phyloP scores from a whole-genome alignment of 1,284 basidiomycete genomes.

The Sparassis latifolia region DNA sequence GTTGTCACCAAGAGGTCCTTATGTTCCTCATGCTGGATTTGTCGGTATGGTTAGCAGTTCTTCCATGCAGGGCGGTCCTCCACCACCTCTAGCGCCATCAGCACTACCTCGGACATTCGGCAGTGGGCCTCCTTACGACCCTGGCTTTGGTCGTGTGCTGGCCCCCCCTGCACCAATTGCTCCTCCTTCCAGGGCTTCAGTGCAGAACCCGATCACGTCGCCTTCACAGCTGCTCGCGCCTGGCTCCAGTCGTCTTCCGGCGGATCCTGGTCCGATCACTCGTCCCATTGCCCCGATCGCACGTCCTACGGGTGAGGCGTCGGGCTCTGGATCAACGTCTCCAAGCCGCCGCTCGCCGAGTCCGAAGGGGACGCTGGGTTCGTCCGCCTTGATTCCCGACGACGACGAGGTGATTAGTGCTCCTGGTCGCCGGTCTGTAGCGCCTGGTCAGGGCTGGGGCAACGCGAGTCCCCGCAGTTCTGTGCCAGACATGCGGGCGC shows the following conservation, averaged over 20 bases:
- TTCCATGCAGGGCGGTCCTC: slow-evolving; percentile 35
- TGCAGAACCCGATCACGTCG: slow-evolving; percentile 29
- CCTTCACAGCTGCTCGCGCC: slow-evolving; percentile 30
- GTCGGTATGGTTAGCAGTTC: slow-evolving; percentile 35
- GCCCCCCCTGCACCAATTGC: slow-evolving; percentile 48
- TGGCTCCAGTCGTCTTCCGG: slow-evolving; percentile 21
- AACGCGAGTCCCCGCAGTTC: slow-evolving; percentile 36
- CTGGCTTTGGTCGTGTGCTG: slow-evolving; percentile 34
- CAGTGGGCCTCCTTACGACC: slow-evolving; percentile 41
- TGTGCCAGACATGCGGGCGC: slow-evolving; percentile 25
- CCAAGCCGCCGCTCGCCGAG: slow-evolving; percentile 62
- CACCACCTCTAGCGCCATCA: slow-evolving; percentile 43
- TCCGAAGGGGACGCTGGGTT: slow-evolving; percentile 67
- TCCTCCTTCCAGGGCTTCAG: slow-evolving; percentile 23
- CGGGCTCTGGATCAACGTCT: slow-evolving; percentile 55
- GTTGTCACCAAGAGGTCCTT: slow-evolving; percentile 43
- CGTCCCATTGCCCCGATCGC: slow-evolving; percentile 43
- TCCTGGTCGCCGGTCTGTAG: slow-evolving; percentile 33
- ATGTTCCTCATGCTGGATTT: slow-evolving; percentile 41
- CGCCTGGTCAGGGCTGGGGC: slow-evolving; percentile 41
- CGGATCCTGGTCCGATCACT: slow-evolving; percentile 55
- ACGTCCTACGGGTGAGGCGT: slow-evolving; percentile 34
- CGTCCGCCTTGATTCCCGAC: slow-evolving; percentile 67
- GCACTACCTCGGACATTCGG: slow-evolving; percentile 46
- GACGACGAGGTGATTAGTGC: slow-evolving; percentile 70